Evolutionary conservation across 2,329 filamentous ascomycete species (phyloP), one percentile per base, ranked within the genome.

Genomic region (Penicillium frequentans): DNA sequence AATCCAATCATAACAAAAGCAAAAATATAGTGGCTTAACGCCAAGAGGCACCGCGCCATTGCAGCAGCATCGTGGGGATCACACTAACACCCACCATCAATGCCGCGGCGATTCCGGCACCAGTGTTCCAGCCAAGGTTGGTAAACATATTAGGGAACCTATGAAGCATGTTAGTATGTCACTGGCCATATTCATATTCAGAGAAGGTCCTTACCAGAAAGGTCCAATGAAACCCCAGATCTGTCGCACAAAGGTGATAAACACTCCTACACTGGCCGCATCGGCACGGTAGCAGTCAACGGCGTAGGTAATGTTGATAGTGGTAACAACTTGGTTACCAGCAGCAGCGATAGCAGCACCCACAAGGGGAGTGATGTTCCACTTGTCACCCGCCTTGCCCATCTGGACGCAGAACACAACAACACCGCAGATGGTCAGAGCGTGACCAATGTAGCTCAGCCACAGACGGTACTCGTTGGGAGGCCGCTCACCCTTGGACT

Each of bases 251-350:
- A 86, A 79, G 1, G 79, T 85, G 63, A 87, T 80, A 59, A 86
- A 86, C 0, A 86, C 84, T 5, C 84, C 84, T 16, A 87, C 78
- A 52, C 79, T 81, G 0, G 80, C 81, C 0, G 83, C 78, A 56
- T 86, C 79, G 35, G 81, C 73, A 0, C 76, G 78, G 61, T 86
- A 82, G 64, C 82, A 84, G 63, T 87, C 84, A 2, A 87, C 81
- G 0, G 84, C 80, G 65, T 73, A 88, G 0, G 85, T 88, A 48
- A 86, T 82, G 49, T 86, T 68, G 1, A 87, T 80, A 0, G 85
- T 87, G 1, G 85, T 87, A 13, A 87, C 78, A 27, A 88, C 81
- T 68, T 87, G 85, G 61, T 86, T 86, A 1, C 85, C 85, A 8
- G 75, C 80, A 0, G 79, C 80, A 0, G 75, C 77, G 54, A 84